These are phyloP conservation scores for Geoglossum cookeanum DNA, from an alignment of 2,329 filamentous ascomycete species.

Conservation along the genomic window DNA sequence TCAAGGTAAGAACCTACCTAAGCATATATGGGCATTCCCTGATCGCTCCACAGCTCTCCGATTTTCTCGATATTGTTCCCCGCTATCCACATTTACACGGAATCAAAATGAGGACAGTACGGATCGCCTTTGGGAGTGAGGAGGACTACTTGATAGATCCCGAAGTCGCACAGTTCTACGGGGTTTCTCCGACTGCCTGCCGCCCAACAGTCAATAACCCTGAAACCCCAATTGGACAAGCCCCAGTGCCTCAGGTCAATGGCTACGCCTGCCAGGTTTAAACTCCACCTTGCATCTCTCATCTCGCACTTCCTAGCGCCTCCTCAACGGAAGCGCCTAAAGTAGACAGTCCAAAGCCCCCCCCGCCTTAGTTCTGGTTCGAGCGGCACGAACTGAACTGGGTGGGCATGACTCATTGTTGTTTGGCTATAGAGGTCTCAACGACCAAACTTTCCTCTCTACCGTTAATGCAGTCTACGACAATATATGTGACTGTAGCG, in stretches of 20 bases:
- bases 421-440: neutral
- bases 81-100: constrained; percentile 28
- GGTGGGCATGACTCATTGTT: neutral
- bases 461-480: neutral
- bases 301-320: neutral
- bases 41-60: constrained; percentile 21
- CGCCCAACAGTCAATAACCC: neutral
- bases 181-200: neutral
- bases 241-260: neutral
- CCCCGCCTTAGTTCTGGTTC: neutral
- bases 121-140: neutral
- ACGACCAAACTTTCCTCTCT: neutral
- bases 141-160: neutral
- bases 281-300: neutral
- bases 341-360: neutral
- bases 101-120: constrained; percentile 10
- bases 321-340: neutral
- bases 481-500: neutral
- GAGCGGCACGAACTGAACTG: neutral
- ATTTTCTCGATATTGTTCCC: constrained; percentile 29
- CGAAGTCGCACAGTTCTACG: neutral
- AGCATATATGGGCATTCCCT: neutral
- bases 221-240: neutral
- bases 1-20: constrained; percentile 21
- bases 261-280: neutral